Conservation (phyloP, 371 early-diverging fungal genomes). For the Haplosporangium sp. region DNA sequence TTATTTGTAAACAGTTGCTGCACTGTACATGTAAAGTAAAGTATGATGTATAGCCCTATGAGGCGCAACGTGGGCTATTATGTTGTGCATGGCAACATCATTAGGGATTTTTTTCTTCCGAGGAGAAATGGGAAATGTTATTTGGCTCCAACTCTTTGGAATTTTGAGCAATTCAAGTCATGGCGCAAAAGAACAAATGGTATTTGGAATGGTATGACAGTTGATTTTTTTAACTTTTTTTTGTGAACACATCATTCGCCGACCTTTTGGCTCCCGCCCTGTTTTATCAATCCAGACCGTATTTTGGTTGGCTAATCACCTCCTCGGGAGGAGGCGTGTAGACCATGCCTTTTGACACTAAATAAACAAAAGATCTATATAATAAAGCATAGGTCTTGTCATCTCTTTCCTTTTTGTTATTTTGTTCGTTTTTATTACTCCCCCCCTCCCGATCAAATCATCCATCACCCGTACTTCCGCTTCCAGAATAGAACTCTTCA, state of each 20-base stretch:
- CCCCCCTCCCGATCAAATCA: too few relatives aligned
- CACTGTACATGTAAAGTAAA: not conserved
- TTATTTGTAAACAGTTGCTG: not conserved
- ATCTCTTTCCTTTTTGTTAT: not conserved
- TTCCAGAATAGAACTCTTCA: not conserved
- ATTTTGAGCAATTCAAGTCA: not conserved
- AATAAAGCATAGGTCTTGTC: not conserved
- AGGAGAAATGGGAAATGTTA: conserved; percentile 10
- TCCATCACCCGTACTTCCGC: too few relatives aligned
- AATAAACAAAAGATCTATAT: too few relatives aligned
- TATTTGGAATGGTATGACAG: too few relatives aligned
- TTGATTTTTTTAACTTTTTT: too few relatives aligned
- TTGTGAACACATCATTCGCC: conserved; percentile 4
- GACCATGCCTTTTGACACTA: too few relatives aligned
- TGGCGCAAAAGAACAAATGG: too few relatives aligned
- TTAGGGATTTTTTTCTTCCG: conserved; percentile 3
- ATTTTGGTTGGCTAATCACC: not conserved
- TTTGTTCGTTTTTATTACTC: not conserved
- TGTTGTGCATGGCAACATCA: not conserved
- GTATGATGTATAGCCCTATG: too few relatives aligned
- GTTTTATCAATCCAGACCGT: not conserved
- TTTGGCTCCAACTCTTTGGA: not conserved
- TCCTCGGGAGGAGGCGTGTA: too few relatives aligned
- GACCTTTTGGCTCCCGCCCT: not conserved
- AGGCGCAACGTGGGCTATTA: not conserved